Conservation (phyloP, 495 filamentous ascomycete genomes). For the Penicillium paradoxum region DNA sequence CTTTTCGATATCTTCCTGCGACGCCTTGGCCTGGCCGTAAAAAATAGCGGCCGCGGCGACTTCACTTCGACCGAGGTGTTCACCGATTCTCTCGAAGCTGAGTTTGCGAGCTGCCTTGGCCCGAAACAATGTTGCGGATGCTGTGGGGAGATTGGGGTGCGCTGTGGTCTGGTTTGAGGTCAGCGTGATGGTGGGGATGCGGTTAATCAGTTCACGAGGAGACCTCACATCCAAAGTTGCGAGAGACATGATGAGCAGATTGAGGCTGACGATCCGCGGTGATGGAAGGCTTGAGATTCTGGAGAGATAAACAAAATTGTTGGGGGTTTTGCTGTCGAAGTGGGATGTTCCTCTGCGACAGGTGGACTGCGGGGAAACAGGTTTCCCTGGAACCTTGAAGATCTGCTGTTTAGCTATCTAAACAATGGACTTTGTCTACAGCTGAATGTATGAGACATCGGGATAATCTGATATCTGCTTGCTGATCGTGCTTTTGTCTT, state of each 20-base stretch:
- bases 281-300: neutral
- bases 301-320: no score
- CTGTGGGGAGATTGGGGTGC: conserved; percentile 56
- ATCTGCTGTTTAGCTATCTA: no score
- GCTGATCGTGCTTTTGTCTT: no score
- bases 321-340: neutral
- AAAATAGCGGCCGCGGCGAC: conserved; percentile 90
- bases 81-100: conserved; percentile 76
- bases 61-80: conserved; percentile 75
- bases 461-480: no score
- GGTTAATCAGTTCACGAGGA: neutral
- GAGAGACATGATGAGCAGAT: conserved; percentile 29
- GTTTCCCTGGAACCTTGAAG: neutral
- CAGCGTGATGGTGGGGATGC: conserved; percentile 3
- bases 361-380: conserved; percentile 1
- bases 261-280: neutral
- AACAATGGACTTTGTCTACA: no score
- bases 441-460: no score
- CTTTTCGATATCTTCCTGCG: conserved; percentile 68
- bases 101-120: conserved; percentile 72
- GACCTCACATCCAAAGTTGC: conserved; percentile 38
- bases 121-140: conserved; percentile 71
- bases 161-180: conserved; percentile 29
- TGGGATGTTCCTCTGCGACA: neutral
- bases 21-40: conserved; percentile 86